Evolutionary conservation across 2,329 filamentous ascomycete genomes (phyloP).

Genomic region (Trichoderma arundinaceum): DNA sequence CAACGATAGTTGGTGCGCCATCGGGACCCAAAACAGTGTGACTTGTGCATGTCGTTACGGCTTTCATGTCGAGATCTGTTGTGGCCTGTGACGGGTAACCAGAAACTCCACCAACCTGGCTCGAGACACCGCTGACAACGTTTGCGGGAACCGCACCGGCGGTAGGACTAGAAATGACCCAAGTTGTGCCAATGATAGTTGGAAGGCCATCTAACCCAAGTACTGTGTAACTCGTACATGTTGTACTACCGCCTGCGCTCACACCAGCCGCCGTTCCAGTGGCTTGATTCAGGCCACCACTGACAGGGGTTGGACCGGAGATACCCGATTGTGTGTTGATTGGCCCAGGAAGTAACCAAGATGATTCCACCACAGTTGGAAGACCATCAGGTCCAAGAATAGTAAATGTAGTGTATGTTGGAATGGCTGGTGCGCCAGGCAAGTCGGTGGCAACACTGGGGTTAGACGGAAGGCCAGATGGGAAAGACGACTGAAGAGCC

Average conservation of each 20-base stretch:
- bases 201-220: conserved; percentile 41
- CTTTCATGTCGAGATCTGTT: conserved; percentile 30
- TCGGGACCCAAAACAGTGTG: conserved; percentile 40
- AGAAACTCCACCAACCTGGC: conserved; percentile 17
- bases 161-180: conserved; percentile 39
- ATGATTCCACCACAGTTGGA: conserved; percentile 29
- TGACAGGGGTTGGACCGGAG: conserved; percentile 32
- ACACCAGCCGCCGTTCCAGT: conserved; percentile 33
- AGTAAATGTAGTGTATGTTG: conserved; percentile 23
- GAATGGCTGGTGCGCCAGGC: conserved; percentile 24
- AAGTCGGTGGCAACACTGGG: conserved; percentile 16
- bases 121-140: conserved; percentile 16
- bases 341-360: conserved; percentile 39
- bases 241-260: conserved; percentile 34
- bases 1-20: conserved; percentile 41
- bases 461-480: conserved; percentile 30
- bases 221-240: conserved; percentile 41
- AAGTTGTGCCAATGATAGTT: conserved; percentile 42
- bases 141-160: conserved; percentile 26
- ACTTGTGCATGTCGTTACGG: conserved; percentile 39
- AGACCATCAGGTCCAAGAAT: conserved; percentile 30
- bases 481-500: conserved; percentile 10
- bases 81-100: conserved; percentile 30
- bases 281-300: conserved; percentile 11
- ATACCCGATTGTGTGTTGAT: conserved; percentile 26